phyloP scores from a whole-genome alignment of 371 early-diverging fungal species.

The Rhizopus delemar region DNA sequence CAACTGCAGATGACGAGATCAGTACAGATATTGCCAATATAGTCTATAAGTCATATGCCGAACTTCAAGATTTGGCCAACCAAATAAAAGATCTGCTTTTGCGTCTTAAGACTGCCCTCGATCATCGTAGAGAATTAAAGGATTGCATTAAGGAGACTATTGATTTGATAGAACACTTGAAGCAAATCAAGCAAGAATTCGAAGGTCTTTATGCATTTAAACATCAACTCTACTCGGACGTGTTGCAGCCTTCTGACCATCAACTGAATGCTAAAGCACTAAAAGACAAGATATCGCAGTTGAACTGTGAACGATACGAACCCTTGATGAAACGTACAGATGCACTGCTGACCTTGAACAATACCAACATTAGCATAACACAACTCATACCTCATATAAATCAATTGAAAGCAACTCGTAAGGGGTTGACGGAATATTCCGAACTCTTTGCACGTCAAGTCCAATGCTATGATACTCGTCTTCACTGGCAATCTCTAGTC shows the following conservation, averaged over 20 bases:
- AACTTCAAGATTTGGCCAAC: slow-evolving; percentile 25
- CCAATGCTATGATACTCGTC: slow-evolving; percentile 13
- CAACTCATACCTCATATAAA: background rate
- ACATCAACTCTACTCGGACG: background rate
- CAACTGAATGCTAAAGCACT: background rate
- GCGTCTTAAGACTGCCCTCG: background rate
- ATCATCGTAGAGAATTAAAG: slow-evolving; percentile 6
- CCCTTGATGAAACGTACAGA: background rate
- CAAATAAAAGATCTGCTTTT: slow-evolving; percentile 18
- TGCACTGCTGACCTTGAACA: background rate
- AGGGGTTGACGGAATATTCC: background rate
- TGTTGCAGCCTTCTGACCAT: background rate
- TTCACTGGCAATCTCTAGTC: slow-evolving; percentile 23
- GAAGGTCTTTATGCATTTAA: background rate
- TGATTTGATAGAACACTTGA: background rate
- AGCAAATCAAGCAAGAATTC: background rate
- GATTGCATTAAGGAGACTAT: slow-evolving; percentile 13
- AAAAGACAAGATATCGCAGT: background rate
- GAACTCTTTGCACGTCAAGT: background rate
- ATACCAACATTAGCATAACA: background rate
- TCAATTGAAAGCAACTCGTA: background rate
- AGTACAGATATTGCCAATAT: slow-evolving; percentile 23
- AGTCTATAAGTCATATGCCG: slow-evolving; percentile 25
- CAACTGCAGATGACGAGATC: slow-evolving; percentile 36
- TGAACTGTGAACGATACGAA: background rate